Percentiles rank a stretch among this genome's conserved stretches.
phyloP scores from a whole-genome alignment of 1,284 basidiomycete species.

The Naganishia albida region DNA sequence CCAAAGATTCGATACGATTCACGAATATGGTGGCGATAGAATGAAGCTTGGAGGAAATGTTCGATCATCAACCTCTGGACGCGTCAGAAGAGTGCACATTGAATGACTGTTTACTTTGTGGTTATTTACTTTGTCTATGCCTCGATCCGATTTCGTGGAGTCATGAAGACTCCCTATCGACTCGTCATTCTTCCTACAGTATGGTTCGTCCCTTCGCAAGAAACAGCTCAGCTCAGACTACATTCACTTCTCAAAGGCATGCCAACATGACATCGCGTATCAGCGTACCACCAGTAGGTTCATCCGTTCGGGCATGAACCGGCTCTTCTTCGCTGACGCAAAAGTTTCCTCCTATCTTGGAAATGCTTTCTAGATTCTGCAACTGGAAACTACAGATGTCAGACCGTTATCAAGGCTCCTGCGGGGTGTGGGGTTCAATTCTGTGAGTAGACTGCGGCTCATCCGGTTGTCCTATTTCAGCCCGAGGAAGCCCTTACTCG shows the following conservation, averaged over 20 bases:
- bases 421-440: constrained; percentile 73
- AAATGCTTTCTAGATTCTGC: constrained; percentile 62
- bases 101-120: constrained; percentile 23
- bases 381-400: constrained; percentile 74
- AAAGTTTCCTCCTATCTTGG: no score
- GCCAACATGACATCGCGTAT: neutral
- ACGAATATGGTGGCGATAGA: constrained; percentile 6
- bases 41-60: neutral
- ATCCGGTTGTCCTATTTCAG: no score
- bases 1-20: neutral
- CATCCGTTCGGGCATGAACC: no score
- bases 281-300: constrained; percentile 7
- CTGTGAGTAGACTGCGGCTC: constrained; percentile 58
- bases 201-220: neutral
- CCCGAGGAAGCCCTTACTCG: constrained; percentile 20
- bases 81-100: neutral
- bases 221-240: neutral
- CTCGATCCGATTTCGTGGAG: neutral
- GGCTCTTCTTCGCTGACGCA: no score
- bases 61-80: constrained; percentile 15
- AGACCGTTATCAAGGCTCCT: constrained; percentile 71
- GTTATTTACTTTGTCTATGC: constrained; percentile 3
- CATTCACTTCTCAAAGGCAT: neutral
- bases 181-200: neutral
- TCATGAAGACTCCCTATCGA: neutral